Conservation (phyloP, 2,329 filamentous ascomycete species). For the Hymenoscyphus scutula region DNA sequence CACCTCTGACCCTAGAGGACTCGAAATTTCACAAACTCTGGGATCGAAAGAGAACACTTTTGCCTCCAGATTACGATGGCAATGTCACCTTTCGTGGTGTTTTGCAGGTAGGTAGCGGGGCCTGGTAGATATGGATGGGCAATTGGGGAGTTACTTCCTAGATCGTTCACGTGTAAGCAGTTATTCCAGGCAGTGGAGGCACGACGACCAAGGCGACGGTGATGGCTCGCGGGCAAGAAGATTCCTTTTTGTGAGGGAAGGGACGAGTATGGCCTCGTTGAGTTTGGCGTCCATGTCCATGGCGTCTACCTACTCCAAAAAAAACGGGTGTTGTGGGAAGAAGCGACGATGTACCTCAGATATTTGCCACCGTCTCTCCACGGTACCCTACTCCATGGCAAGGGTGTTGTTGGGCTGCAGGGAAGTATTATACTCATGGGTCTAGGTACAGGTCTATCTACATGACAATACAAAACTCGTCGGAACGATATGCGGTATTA, state of each 20-base stretch:
- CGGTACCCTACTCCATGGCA: background rate
- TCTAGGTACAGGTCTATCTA: background rate
- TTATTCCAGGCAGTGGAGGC: background rate
- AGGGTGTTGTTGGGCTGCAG: background rate
- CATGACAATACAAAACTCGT: background rate
- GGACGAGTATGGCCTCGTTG: background rate
- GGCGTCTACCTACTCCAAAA: background rate
- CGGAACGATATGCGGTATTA: background rate
- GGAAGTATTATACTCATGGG: background rate
- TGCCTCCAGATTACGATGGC: background rate
- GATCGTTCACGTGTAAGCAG: conserved; percentile 1
- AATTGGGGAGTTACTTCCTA: too few relatives aligned
- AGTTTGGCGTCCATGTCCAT: background rate
- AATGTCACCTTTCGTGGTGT: background rate
- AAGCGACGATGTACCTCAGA: background rate
- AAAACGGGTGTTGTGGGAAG: background rate
- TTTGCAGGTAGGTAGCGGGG: background rate
- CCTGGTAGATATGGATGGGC: background rate
- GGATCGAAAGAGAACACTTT: background rate
- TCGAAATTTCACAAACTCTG: background rate
- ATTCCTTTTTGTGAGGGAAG: background rate
- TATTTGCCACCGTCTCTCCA: background rate
- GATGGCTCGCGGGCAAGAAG: background rate
- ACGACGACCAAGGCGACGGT: background rate
- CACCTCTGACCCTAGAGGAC: background rate